Percentiles rank a stretch among this genome's conserved stretches.
Evolutionary conservation across 257 asterid species (phyloP).

Genomic region (Thymus mandschuricus): DNA sequence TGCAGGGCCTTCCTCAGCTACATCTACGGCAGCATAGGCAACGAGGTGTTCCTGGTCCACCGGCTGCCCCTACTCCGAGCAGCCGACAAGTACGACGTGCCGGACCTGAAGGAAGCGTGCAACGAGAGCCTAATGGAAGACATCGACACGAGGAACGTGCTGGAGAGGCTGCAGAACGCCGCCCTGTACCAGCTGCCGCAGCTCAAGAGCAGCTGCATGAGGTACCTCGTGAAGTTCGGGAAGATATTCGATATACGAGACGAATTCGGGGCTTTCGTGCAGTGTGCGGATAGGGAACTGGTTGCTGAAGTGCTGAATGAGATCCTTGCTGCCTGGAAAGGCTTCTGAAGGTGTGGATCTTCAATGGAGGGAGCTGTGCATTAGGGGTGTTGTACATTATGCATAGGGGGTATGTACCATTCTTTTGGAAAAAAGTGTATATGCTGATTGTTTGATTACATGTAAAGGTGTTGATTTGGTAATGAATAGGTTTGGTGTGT

Average conservation of each 20-base stretch:
- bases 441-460: too few relatives aligned
- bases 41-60: constrained; percentile 63
- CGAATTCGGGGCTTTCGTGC: constrained; percentile 64
- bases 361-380: too few relatives aligned
- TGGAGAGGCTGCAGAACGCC: constrained; percentile 88
- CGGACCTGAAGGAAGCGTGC: constrained; percentile 82
- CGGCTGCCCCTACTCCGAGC: constrained; percentile 80
- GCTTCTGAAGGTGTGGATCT: constrained; percentile 50
- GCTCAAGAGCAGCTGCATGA: constrained; percentile 74
- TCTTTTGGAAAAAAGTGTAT: too few relatives aligned
- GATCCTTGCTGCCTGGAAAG: constrained; percentile 86
- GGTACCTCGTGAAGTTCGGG: constrained; percentile 84
- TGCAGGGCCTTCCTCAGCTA: constrained; percentile 76
- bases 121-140: constrained; percentile 83
- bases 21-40: constrained; percentile 67
- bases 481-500: too few relatives aligned
- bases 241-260: constrained; percentile 76
- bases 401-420: too few relatives aligned
- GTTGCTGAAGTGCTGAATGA: constrained; percentile 67
- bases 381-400: too few relatives aligned
- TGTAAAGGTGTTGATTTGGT: too few relatives aligned
- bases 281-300: constrained; percentile 75
- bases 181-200: constrained; percentile 68
- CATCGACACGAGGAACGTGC: constrained; percentile 69
- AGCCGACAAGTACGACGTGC: constrained; percentile 78